Evolutionary conservation across 768 basidiomycete genomes (phyloP), one percentile per base, ranked within the genome.

Genomic region (Lentinula detonsa): DNA sequence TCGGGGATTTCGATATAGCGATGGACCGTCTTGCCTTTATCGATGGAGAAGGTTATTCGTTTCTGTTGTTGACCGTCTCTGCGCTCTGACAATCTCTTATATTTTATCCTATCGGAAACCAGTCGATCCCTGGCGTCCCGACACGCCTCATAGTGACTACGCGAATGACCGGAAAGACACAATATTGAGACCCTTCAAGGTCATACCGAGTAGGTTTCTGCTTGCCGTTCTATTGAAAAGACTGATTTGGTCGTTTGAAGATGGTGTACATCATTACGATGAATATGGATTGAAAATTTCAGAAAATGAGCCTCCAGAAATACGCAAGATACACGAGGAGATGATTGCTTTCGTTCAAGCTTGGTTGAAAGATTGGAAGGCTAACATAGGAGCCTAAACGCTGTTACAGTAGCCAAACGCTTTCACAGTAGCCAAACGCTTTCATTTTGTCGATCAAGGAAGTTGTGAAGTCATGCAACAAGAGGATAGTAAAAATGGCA

Each of bases 111-210:
- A 8, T 39, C 5, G 37, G 37, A 39, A 8, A 8, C 2, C 57
- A 91, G 91, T 90, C 35, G 94, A 96, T 73, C 93, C 94, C 15
- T 97, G 94, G 94, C 82, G 88, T 60, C 92, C 93, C 0, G 85
- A 85, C 65, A 93, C 91, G 9, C 91, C 91, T 0, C 92, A 92
- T 69, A 90, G 90, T 64, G 77, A 81, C 54, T 83, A 90, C 54
- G 93, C 93, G 2, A 67, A 74, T 5, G 78, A 84, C 51, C 79
- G 94, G 16, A 71, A 78, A 46, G 92, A 94, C 71, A 93, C 92
- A 0, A 72, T 86, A 15, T 67, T 85, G 39, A 78, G 81, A 42
- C 95, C 95, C 0, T 93, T 93, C 74, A 94, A 95, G 70, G 68
- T 95, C 45, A 97, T 97, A 61, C 87, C 88, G 9, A 79, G 93